These are phyloP conservation scores for Podospora tetraspora DNA, from an alignment of 495 filamentous ascomycete genomes.

Conservation along the genomic window DNA sequence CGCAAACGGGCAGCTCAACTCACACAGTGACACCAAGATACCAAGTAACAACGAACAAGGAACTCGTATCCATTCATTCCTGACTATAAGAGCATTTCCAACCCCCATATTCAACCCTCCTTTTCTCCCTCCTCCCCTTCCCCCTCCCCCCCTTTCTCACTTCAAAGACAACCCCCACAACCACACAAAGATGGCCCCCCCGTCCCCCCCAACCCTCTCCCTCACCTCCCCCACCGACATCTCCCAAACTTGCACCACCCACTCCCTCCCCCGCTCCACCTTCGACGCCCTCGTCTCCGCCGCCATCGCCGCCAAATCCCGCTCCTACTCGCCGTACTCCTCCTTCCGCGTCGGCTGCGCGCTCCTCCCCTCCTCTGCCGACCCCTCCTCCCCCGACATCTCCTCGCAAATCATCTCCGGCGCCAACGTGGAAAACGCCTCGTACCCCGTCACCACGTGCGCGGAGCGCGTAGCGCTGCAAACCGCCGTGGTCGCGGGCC, in stretches of 20 bases:
- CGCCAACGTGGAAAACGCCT: constrained; percentile 91
- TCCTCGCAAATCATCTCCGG: constrained; percentile 60
- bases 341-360: constrained; percentile 86
- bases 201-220: constrained; percentile 19
- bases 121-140: not conserved
- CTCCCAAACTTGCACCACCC: constrained; percentile 30
- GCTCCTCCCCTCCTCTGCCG: constrained; percentile 51
- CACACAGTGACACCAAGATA: not conserved
- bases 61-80: not conserved
- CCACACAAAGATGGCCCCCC: constrained; percentile 10
- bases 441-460: constrained; percentile 87
- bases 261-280: constrained; percentile 53
- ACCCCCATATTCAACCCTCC: not conserved
- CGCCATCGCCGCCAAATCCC: constrained; percentile 59
- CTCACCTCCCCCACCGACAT: constrained; percentile 23
- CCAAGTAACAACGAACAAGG: not conserved
- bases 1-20: not conserved
- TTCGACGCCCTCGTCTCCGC: constrained; percentile 55
- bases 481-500: constrained; percentile 69
- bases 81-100: not conserved
- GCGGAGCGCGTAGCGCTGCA: constrained; percentile 86
- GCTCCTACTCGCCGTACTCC: constrained; percentile 92
- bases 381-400: constrained; percentile 28
- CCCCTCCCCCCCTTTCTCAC: not conserved
- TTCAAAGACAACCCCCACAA: not conserved